These are phyloP conservation scores for Suhomyces atakaporum DNA, from an alignment of 1,139 yeast genomes.

Conservation along the genomic window DNA sequence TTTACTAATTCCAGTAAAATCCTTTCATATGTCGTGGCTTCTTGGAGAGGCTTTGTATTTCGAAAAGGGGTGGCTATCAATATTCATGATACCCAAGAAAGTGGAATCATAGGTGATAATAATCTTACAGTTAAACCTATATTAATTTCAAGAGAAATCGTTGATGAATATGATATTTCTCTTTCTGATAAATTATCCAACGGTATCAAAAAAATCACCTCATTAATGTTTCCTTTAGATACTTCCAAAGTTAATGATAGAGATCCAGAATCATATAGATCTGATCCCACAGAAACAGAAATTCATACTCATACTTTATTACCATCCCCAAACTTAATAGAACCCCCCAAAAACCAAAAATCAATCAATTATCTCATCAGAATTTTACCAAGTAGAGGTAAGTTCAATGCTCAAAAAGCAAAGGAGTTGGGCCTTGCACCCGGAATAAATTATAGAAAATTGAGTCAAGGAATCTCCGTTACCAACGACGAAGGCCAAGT, in stretches of 20 bases:
- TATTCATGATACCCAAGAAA: slow-evolving; percentile 38
- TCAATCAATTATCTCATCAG: slow-evolving; percentile 62
- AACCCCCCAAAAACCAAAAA: slow-evolving; percentile 25
- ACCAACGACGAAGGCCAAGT: slow-evolving; percentile 58
- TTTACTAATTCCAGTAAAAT: slow-evolving; percentile 41
- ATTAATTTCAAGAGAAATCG: slow-evolving; percentile 24
- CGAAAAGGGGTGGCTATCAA: slow-evolving; percentile 68
- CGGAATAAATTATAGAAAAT: slow-evolving; percentile 57
- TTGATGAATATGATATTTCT: slow-evolving; percentile 1
- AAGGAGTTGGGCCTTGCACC: slow-evolving; percentile 66
- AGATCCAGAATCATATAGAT: slow-evolving; percentile 42
- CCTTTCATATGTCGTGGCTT: slow-evolving; percentile 58
- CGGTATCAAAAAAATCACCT: slow-evolving; percentile 35
- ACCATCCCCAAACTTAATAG: slow-evolving; percentile 26
- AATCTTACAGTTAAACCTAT: slow-evolving; percentile 56
- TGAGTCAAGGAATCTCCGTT: slow-evolving; percentile 64
- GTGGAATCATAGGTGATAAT: slow-evolving; percentile 49
- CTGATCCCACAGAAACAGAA: slow-evolving; percentile 43
- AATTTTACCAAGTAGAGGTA: slow-evolving; percentile 73
- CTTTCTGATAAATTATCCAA: slow-evolving; percentile 10
- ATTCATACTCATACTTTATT: slow-evolving; percentile 45
- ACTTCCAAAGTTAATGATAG: slow-evolving; percentile 37
- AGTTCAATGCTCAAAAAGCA: slow-evolving; percentile 69
- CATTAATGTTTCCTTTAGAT: slow-evolving; percentile 54
- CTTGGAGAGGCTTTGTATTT: slow-evolving; percentile 91